Evolutionary conservation across 2,329 filamentous ascomycete genomes (phyloP), one percentile per base, ranked within the genome.

Genomic region (Clonostachys rosea): DNA sequence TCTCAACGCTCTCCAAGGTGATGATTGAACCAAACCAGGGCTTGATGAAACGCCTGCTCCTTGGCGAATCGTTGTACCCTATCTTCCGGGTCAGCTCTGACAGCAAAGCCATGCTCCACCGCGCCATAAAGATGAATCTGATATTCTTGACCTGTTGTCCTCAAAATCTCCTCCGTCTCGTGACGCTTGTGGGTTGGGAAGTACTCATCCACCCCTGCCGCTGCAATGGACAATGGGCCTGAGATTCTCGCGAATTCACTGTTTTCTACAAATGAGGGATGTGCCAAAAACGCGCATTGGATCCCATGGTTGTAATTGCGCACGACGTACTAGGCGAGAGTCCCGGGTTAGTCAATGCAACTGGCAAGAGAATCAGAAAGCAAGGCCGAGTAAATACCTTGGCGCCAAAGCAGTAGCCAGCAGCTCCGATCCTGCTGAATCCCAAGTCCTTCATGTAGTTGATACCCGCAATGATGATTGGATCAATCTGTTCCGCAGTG

Each of bases 31-130:
- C 33, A 45, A 11, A 36, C 63, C 45, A 91, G 74, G 35, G 88
- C 88, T 73, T 94, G 89, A 52, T 75, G 58, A 62, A 94, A 94
- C 6, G 89, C 89, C 67, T 86, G 81, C 68, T 95, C 88, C 76
- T 89, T 91, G 36, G 87, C 84, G 57, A 78, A 92, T 63, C 78
- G 82, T 59, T 79, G 64, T 42, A 70, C 53, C 62, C 75, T 76
- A 52, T 83, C 75, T 50, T 59, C 75, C 33, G 76, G 49, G 60
- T 94, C 86, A 33, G 74, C 75, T 47, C 88, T 79, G 3, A 91
- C 83, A 8, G 83, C 75, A 58, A 94, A 95, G 0, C 89, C 89
- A 64, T 95, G 89, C 47, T 68, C 66, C 30, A 89, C 82, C 46
- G 81, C 81, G 4, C 80, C 82, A 73, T 80, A 94, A 9, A 95